phyloP scores from a whole-genome alignment of 805 yeast species.

The Sugiyamaella chiloensis region DNA sequence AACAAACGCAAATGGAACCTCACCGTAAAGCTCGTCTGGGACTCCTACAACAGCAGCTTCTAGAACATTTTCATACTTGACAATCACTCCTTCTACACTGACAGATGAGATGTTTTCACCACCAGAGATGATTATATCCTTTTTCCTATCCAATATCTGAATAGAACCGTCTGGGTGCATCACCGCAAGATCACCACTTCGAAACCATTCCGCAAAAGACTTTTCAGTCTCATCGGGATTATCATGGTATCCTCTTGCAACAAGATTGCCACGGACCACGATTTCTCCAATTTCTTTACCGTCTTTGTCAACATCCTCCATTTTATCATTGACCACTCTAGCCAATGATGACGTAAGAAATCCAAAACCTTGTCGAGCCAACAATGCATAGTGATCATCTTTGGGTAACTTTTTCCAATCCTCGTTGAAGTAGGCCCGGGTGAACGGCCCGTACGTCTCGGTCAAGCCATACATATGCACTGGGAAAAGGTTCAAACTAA shows the following conservation, averaged over 20 bases:
- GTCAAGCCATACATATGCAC: constrained; percentile 37
- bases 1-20: constrained; percentile 34
- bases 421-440: constrained; percentile 31
- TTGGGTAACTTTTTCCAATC: constrained; percentile 31
- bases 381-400: constrained; percentile 25
- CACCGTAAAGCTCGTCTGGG: constrained; percentile 34
- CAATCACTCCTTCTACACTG: constrained; percentile 31
- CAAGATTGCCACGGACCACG: constrained; percentile 32
- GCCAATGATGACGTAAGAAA: constrained; percentile 30
- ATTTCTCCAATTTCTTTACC: constrained; percentile 36
- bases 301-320: constrained; percentile 29
- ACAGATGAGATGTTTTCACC: constrained; percentile 38
- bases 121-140: constrained; percentile 38
- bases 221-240: constrained; percentile 33
- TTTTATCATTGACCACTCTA: constrained; percentile 28
- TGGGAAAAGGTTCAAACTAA: constrained; percentile 31
- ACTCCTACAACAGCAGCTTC: constrained; percentile 35
- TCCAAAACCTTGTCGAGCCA: constrained; percentile 36
- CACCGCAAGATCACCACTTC: constrained; percentile 37
- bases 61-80: constrained; percentile 28
- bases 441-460: constrained; percentile 37
- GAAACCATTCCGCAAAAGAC: constrained; percentile 34
- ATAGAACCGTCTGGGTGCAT: constrained; percentile 34
- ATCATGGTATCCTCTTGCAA: constrained; percentile 34
- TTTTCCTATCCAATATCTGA: constrained; percentile 35